phyloP scores from a whole-genome alignment of 1,284 basidiomycete genomes.

The Ceratobasidium sp. region DNA sequence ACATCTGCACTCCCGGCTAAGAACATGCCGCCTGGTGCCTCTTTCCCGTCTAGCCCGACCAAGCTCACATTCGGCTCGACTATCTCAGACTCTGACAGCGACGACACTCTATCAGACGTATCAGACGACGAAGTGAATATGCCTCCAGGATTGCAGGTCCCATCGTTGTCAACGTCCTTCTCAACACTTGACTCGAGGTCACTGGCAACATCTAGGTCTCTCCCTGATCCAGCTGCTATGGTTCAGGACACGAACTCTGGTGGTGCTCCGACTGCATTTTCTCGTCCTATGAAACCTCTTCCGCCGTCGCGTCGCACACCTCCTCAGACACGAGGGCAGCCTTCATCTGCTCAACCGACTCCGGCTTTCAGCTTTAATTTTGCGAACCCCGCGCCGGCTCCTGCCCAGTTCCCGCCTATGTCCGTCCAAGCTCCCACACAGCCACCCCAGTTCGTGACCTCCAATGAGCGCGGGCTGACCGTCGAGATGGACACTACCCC shows the following conservation, averaged over 20 bases:
- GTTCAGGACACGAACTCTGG: not conserved
- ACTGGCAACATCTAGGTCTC: not conserved
- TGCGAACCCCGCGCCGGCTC: not conserved
- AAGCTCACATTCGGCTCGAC: conserved; percentile 15
- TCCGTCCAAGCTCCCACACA: not conserved
- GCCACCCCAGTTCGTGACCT: conserved; percentile 24
- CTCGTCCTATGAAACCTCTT: conserved; percentile 16
- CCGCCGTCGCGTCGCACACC: conserved; percentile 17
- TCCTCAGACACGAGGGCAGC: not conserved
- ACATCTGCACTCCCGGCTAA: conserved; percentile 17
- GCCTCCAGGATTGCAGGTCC: conserved; percentile 6
- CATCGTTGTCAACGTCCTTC: conserved; percentile 37
- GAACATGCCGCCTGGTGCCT: not conserved
- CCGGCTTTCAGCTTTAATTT: conserved; percentile 9
- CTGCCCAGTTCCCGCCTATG: not conserved
- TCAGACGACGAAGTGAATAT: conserved; percentile 8
- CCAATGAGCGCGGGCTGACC: conserved; percentile 27
- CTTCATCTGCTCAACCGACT: conserved; percentile 9
- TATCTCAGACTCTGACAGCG: conserved; percentile 8
- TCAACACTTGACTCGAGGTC: conserved; percentile 21
- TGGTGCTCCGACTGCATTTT: not conserved
- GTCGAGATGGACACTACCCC: conserved; percentile 39
- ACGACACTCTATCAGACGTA: conserved; percentile 24
- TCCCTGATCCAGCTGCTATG: not conserved
- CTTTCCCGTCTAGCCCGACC: conserved; percentile 26